Conservation (phyloP, 2,329 filamentous ascomycete species). For the Fusarium sp. region DNA sequence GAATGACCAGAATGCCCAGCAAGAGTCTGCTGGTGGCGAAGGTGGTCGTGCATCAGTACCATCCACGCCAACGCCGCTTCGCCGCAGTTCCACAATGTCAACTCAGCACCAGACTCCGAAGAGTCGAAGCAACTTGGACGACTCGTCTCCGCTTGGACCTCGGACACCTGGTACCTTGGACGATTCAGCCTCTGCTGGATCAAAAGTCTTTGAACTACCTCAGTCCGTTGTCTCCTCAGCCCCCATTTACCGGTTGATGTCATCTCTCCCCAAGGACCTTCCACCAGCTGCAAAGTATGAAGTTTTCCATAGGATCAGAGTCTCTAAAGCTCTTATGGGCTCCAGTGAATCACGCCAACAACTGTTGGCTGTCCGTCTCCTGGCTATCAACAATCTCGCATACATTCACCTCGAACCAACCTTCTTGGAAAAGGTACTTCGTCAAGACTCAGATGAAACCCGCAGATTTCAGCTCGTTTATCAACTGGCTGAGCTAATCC, state of each 20-base stretch:
- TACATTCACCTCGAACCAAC: slow-evolving; percentile 86
- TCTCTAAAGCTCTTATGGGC: slow-evolving; percentile 81
- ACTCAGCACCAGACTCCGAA: slow-evolving; percentile 58
- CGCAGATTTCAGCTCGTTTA: slow-evolving; percentile 89
- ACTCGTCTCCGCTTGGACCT: slow-evolving; percentile 62
- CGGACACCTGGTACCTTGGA: slow-evolving; percentile 56
- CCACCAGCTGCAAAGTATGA: slow-evolving; percentile 84
- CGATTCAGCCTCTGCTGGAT: slow-evolving; percentile 55
- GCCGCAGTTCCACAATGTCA: slow-evolving; percentile 72
- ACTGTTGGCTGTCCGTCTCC: slow-evolving; percentile 81
- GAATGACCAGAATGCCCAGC: slow-evolving; percentile 45
- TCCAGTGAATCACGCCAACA: slow-evolving; percentile 76
- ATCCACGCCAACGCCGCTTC: slow-evolving; percentile 79
- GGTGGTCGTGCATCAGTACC: slow-evolving; percentile 62
- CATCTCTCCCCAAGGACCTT: slow-evolving; percentile 70
- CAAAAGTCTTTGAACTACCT: slow-evolving; percentile 74
- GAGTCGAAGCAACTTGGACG: slow-evolving; percentile 52
- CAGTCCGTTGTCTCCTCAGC: slow-evolving; percentile 64
- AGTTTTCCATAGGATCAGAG: slow-evolving; percentile 82
- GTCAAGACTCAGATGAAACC: slow-evolving; percentile 89
- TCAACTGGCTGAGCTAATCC: slow-evolving; percentile 91
- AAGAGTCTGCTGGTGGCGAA: slow-evolving; percentile 45
- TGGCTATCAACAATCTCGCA: slow-evolving; percentile 90
- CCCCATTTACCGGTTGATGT: slow-evolving; percentile 68
- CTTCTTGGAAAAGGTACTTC: slow-evolving; percentile 88